Base-by-base conservation (phyloP, 2,329 filamentous ascomycete species). In the Magnaporthiopsis poae region DNA sequence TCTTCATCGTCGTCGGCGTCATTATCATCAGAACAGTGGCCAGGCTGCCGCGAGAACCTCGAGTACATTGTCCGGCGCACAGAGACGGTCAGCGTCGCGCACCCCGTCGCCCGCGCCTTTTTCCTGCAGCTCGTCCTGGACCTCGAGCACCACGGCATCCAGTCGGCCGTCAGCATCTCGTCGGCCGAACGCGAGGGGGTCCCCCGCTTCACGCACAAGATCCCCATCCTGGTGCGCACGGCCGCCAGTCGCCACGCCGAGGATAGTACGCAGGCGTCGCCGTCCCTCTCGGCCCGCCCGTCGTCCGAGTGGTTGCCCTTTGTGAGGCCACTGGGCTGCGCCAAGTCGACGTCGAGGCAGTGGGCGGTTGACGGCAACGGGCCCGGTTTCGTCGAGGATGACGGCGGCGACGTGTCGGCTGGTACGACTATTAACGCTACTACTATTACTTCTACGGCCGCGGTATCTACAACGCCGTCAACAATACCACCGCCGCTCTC, bases 111-210 rank as follows among this genome's bases (percentile, higher is more conserved):
- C 0, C 87, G 89, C 61, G 91, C 90, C 0, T 96, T 96, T 74
- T 80, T 96, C n/a, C 87, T 89, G 13, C 93, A 97, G 73, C 80
- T 94, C 0, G 86, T 92, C 67, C 82, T 93, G n/a, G 93, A 97
- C 71, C 85, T 96, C 11, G 86, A 92, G 52, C 74, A 75, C 39
- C 83, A 81, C 68, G 77, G 76, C 1, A 73, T 85, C 33, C 69
- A 73, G 3, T 15, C 62, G 5, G 65, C 67, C 9, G 12, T 68
- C n/a, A 66, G 65, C 25, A 36, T 69, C 4, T 67, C 68, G 2
- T 83, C 60, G 33, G 65, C 66, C 18, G 71, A 72, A 18, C 74
- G 73, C 15, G 69, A 73, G 61, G 68, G 73, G 2, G 74, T 75
- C 60, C 72, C 72, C 3, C 70, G 60, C 13, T 68, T 69, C 21